Conservation (phyloP, 2,329 filamentous ascomycete species). For the Pleomassaria siparia region DNA sequence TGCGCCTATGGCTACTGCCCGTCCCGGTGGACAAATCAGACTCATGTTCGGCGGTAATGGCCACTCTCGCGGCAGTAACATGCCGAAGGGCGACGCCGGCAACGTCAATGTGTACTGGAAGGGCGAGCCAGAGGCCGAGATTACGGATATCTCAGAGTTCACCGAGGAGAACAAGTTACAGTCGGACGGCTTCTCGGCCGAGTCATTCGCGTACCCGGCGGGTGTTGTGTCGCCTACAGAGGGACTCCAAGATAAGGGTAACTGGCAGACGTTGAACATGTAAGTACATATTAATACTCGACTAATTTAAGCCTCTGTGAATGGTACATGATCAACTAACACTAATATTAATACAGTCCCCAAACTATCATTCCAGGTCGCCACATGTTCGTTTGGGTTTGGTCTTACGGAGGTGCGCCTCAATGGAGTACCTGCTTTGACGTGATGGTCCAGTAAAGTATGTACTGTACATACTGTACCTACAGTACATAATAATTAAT, state of each 20-base stretch:
- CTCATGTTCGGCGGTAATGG: slow-evolving; percentile 32
- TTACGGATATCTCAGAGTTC: slow-evolving; percentile 23
- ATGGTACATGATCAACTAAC: neutral
- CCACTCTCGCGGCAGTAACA: slow-evolving; percentile 24
- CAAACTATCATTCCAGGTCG: slow-evolving; percentile 24
- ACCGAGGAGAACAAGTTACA: slow-evolving; percentile 19
- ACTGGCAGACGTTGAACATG: slow-evolving; percentile 26
- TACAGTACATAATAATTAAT: too few species aligned
- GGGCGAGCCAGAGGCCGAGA: slow-evolving; percentile 23
- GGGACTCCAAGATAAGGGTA: slow-evolving; percentile 28
- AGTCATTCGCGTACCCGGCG: slow-evolving; percentile 23
- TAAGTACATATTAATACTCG: neutral
- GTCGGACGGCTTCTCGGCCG: slow-evolving; percentile 22
- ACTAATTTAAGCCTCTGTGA: too few species aligned
- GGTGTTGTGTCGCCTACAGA: slow-evolving; percentile 16
- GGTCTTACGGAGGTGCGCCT: slow-evolving; percentile 18
- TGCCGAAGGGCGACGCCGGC: slow-evolving; percentile 7
- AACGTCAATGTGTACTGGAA: slow-evolving; percentile 4
- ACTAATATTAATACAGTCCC: slow-evolving; percentile 5
- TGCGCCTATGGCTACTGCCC: slow-evolving; percentile 21
- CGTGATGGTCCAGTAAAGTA: slow-evolving; percentile 9
- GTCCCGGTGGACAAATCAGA: slow-evolving; percentile 17
- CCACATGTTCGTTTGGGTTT: slow-evolving; percentile 35
- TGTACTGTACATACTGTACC: too few species aligned
- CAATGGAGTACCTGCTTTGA: slow-evolving; percentile 30